phyloP scores from a whole-genome alignment of 192 early-diverging fungal genomes.

The Coemansia nantahalensis region DNA sequence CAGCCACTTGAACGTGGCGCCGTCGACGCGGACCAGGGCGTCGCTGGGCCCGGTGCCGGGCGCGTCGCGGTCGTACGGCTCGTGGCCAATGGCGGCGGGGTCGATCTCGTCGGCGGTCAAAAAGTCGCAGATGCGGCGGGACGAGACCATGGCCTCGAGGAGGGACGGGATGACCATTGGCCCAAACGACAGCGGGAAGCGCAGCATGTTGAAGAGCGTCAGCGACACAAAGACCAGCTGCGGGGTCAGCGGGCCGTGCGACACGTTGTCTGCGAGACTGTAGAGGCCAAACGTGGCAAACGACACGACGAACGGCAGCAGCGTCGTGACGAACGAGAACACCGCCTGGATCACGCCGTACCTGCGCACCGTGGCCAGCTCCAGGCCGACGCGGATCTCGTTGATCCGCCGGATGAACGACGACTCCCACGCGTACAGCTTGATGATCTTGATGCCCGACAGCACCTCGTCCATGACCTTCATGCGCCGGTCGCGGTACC shows the following conservation, averaged over 20 bases:
- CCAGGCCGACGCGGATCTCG: slow-evolving; percentile 29
- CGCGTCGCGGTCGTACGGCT: slow-evolving; percentile 38
- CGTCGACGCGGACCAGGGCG: slow-evolving; percentile 25
- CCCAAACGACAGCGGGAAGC: slow-evolving; percentile 34
- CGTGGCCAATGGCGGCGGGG: slow-evolving; percentile 25
- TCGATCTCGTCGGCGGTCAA: slow-evolving; percentile 47
- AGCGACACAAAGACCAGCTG: slow-evolving; percentile 53
- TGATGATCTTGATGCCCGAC: slow-evolving; percentile 65
- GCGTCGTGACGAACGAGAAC: slow-evolving; percentile 44
- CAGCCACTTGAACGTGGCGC: slow-evolving; percentile 58
- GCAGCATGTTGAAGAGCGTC: slow-evolving; percentile 52
- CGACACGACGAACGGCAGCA: slow-evolving; percentile 47
- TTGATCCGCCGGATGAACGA: slow-evolving; percentile 47
- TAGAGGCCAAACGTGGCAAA: slow-evolving; percentile 50
- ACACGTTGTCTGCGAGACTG: slow-evolving; percentile 27
- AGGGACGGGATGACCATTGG: slow-evolving; percentile 32
- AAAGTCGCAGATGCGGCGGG: slow-evolving; percentile 34
- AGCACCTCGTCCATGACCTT: slow-evolving; percentile 68
- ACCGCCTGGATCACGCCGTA: slow-evolving; percentile 36
- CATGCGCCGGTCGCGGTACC: slow-evolving; percentile 60
- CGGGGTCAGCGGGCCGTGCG: slow-evolving; percentile 50
- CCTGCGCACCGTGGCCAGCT: slow-evolving; percentile 39
- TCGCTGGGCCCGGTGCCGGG: slow-evolving; percentile 12
- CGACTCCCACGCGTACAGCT: slow-evolving; percentile 69
- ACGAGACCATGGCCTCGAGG: slow-evolving; percentile 42